Base-by-base conservation (phyloP, 2,329 filamentous ascomycete genomes). In the Aspergillus bombycis region DNA sequence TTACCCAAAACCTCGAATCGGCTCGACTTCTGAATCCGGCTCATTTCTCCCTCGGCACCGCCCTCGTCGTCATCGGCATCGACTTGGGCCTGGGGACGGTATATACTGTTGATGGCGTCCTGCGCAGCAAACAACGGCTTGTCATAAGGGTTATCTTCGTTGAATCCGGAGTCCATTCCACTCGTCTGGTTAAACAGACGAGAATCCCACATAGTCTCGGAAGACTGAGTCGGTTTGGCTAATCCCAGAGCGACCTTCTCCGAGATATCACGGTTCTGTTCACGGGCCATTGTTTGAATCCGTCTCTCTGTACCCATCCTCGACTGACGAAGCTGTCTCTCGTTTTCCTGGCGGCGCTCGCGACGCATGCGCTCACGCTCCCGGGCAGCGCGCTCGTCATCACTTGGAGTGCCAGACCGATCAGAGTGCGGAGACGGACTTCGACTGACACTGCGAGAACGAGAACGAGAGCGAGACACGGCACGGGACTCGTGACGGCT, bases 141-240 rank as follows among this genome's bases (percentile, higher is more conserved):
- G 78, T 98, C 95, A 81, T 98, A 99, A 0, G 90, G 89, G 74
- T 99, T 95, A 77, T 99, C 95, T 78, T 99, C 95, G 78, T 99
- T 99, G 85, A 97, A 93, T 0, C 94, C 95, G 58, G 89, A 87
- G 70, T 93, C 90, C 75, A 99, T 96, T 0, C 95, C 95, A 71
- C 91, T 94, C 7, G 89, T 91, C 80, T 96, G 93, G 80, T 98
- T 97, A 81, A 99, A 99, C 34, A 99, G 81, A 46, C 95, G 86
- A 2, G 93, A 96, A 80, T 99, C 95, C 81, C 96, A 99, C 95
- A 98, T 98, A 28, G 91, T 89, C 78, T 99, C 95, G 61, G 90
- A 90, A 57, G 89, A 91, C 75, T 95, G 91, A 4, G 95, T 97
- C 3, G 95, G 95, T 78, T 98, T 99, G 7, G 95, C 95, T 56